Conservation (phyloP, 1,284 basidiomycete species). For the Tausonia pullulans region DNA sequence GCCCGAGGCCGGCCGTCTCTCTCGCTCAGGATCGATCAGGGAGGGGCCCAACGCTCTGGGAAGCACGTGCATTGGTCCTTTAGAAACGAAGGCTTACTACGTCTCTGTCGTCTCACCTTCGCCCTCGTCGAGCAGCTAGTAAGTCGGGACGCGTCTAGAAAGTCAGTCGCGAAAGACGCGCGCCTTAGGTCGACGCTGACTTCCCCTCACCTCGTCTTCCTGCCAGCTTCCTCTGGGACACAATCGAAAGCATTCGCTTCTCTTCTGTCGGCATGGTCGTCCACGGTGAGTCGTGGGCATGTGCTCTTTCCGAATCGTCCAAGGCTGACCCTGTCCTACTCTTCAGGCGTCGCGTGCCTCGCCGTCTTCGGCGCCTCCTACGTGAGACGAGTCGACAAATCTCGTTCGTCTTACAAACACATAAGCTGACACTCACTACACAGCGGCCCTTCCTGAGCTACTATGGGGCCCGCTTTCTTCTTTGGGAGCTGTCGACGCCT, state of each 20-base stretch:
- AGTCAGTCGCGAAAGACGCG: too few relatives aligned
- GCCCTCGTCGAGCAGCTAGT: too few relatives aligned
- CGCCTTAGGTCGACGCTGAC: constrained; percentile 19
- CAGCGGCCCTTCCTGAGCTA: constrained; percentile 63
- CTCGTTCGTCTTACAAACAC: too few relatives aligned
- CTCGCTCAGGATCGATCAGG: too few relatives aligned
- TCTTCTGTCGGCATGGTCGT: constrained; percentile 49
- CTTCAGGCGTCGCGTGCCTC: constrained; percentile 46
- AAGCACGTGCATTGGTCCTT: too few relatives aligned
- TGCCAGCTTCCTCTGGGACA: constrained; percentile 49
- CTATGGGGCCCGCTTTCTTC: constrained; percentile 54
- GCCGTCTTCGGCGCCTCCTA: constrained; percentile 49
- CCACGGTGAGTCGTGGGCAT: constrained; percentile 42
- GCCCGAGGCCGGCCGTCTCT: too few relatives aligned
- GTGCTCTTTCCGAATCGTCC: too few relatives aligned
- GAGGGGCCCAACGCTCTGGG: too few relatives aligned
- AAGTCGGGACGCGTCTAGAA: too few relatives aligned
- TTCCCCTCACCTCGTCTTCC: neutral
- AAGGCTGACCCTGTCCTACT: too few relatives aligned
- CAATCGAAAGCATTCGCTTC: constrained; percentile 45
- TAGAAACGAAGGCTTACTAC: too few relatives aligned
- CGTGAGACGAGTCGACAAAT: constrained; percentile 37
- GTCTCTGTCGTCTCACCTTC: too few relatives aligned
- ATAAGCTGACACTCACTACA: neutral
- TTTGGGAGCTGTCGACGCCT: constrained; percentile 57